Evolutionary conservation across 1,284 basidiomycete genomes (phyloP).

Genomic region (Cryptococcus amylolentus): DNA sequence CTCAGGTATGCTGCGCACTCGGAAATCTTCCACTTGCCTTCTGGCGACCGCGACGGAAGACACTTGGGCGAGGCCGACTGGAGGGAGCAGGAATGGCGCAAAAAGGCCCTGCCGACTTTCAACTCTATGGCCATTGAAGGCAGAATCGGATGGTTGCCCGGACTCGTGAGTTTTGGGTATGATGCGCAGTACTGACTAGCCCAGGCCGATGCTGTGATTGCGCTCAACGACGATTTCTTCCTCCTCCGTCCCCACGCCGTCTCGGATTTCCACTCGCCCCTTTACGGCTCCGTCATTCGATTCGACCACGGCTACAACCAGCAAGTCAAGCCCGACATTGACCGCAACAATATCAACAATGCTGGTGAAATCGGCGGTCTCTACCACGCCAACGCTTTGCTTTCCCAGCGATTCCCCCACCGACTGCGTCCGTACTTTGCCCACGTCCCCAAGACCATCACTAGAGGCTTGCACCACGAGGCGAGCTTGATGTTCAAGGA

Average conservation of each 20-base stretch:
- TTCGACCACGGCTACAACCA: conserved; percentile 38
- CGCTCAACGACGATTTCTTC: conserved; percentile 48
- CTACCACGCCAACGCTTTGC: conserved; percentile 42
- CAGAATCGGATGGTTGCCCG: conserved; percentile 42
- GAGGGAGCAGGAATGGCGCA: conserved; percentile 34
- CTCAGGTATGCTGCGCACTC: conserved; percentile 40
- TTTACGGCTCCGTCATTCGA: conserved; percentile 45
- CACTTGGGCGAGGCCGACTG: conserved; percentile 26
- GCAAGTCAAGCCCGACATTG: conserved; percentile 37
- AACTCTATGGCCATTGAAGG: conserved; percentile 48
- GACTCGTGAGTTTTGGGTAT: conserved; percentile 20
- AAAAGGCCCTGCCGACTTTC: conserved; percentile 42
- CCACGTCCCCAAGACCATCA: conserved; percentile 45
- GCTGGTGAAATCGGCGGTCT: conserved; percentile 42
- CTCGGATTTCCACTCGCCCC: conserved; percentile 42
- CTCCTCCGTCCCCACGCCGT: conserved; percentile 36
- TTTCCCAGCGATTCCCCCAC: conserved; percentile 42
- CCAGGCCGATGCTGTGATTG: conserved; percentile 32
- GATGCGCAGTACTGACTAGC: neutral
- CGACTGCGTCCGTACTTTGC: conserved; percentile 43
- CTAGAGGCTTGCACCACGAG: conserved; percentile 43
- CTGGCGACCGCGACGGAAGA: conserved; percentile 17
- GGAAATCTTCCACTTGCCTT: conserved; percentile 44
- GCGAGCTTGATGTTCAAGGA: conserved; percentile 45
- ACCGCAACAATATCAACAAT: conserved; percentile 31